Evolutionary conservation across 2,329 filamentous ascomycete species (phyloP), one percentile per base, ranked within the genome.

Genomic region (Colletotrichum nymphaeae): DNA sequence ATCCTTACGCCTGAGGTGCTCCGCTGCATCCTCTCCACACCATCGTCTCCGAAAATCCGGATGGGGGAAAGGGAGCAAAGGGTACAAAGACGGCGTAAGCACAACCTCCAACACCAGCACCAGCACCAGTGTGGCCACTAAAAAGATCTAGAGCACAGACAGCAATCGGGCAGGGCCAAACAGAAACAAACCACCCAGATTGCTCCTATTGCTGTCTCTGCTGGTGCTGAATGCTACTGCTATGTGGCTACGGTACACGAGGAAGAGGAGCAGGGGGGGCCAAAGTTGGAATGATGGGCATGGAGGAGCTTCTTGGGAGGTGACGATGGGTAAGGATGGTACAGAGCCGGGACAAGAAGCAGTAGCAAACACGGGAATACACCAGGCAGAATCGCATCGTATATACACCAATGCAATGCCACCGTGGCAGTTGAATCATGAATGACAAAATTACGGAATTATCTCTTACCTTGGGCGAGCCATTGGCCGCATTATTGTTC

Each of bases 391-490:
- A 46, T 56, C 30, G 46, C 63, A 67, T 42, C 55, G 42, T 37
- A 66, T 35, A 57, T n/a, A 37, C 32, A 24, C 8, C 46, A 35
- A 53, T 42, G 53, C 42, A 55, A 59, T 22, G 62, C 49, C 28
- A n/a, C 32, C 6, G 28, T 24, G 24, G 63, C 6, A 19, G 26
- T 65, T 22, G 30, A 55, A 56, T 56, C n/a, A 14, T 49, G 30
- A 28, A 42, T 24, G 30, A 42, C 63, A 22, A 22, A 56, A 32
- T 55, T 55, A 56, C 19, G 26, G 24, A 16, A 65, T 26, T 53
- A n/a, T 65, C 77, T 75, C 86, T 83, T 83, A 88, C 86, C 86
- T 88, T 87, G 79, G 85, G 83, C 75, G 83, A 82, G 75, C 79
- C 79, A 77, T 84, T 83, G 72, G 82, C 81, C 79, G 83, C 80